These are phyloP conservation scores for Pseudocercospora eumusae DNA, from an alignment of 2,329 filamentous ascomycete genomes.

Conservation along the genomic window DNA sequence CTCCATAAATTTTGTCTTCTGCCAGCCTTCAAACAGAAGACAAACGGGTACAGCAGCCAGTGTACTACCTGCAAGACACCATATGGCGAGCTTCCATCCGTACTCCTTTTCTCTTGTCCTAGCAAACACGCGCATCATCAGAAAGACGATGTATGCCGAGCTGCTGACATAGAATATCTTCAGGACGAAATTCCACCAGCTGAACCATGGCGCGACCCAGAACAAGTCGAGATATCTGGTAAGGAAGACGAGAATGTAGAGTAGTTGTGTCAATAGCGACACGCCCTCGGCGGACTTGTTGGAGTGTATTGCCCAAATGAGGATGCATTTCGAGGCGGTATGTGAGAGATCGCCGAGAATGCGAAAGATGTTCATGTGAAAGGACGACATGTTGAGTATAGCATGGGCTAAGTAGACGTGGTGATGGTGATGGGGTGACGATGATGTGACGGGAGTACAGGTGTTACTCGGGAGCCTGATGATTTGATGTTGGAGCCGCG, in stretches of 20 bases:
- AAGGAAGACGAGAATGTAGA: slow-evolving; percentile 84
- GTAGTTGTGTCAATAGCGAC: slow-evolving; percentile 84
- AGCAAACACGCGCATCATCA: slow-evolving; percentile 85
- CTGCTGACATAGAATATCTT: slow-evolving; percentile 87
- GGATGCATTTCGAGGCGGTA: slow-evolving; percentile 80
- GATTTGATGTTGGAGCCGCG: not conserved
- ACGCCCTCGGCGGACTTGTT: slow-evolving; percentile 88
- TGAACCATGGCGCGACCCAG: slow-evolving; percentile 39
- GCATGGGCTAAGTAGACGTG: not conserved
- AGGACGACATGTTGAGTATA: slow-evolving; percentile 21
- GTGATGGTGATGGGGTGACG: not conserved
- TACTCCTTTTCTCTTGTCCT: slow-evolving; percentile 87
- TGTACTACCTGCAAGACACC: slow-evolving; percentile 65
- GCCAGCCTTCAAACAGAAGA: slow-evolving; percentile 61
- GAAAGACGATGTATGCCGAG: slow-evolving; percentile 79
- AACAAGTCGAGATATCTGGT: slow-evolving; percentile 80
- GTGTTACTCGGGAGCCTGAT: not conserved
- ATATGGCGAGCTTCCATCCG: slow-evolving; percentile 86
- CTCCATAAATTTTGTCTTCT: slow-evolving; percentile 33
- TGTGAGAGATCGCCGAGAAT: slow-evolving; percentile 83
- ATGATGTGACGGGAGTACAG: not conserved
- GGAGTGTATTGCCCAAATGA: slow-evolving; percentile 86
- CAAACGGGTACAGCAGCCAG: slow-evolving; percentile 71
- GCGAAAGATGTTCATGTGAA: slow-evolving; percentile 57
- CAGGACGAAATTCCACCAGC: slow-evolving; percentile 73